phyloP scores from a whole-genome alignment of 345 rosid genomes.

The Alliaria petiolata region DNA sequence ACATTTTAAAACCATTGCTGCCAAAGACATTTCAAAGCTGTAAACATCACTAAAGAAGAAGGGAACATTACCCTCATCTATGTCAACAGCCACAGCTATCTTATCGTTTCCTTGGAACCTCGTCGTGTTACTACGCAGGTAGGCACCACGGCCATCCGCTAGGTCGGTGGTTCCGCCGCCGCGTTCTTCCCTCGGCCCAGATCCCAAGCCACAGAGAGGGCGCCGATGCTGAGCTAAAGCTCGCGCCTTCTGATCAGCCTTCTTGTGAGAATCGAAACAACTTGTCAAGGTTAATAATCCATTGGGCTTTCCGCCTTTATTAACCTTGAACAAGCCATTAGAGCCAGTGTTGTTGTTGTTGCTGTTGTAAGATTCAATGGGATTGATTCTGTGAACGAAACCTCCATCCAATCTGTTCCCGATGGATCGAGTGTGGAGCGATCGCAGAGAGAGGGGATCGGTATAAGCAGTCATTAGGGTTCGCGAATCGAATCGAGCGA shows the following conservation, averaged over 20 bases:
- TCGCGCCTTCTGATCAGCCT: slow-evolving; percentile 39
- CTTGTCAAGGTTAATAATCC: slow-evolving; percentile 38
- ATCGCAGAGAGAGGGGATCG: slow-evolving; percentile 27
- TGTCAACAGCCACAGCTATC: slow-evolving; percentile 85
- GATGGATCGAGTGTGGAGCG: slow-evolving; percentile 30
- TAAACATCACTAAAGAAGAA: neutral
- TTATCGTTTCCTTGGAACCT: slow-evolving; percentile 50
- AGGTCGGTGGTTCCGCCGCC: slow-evolving; percentile 30
- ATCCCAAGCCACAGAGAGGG: slow-evolving; percentile 40
- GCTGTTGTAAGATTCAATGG: slow-evolving; percentile 10
- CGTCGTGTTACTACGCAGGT: slow-evolving; percentile 40
- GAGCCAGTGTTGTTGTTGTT: neutral
- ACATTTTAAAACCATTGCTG: neutral
- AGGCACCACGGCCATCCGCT: slow-evolving; percentile 39
- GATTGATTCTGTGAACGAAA: slow-evolving; percentile 5
- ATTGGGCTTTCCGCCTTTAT: neutral
- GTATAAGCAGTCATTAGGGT: slow-evolving; percentile 34
- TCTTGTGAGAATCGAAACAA: slow-evolving; percentile 41
- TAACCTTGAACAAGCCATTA: slow-evolving; percentile 16
- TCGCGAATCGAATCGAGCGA: slow-evolving; percentile 29
- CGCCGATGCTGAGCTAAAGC: slow-evolving; percentile 43
- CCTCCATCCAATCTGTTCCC: neutral
- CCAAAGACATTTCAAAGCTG: neutral
- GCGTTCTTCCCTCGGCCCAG: slow-evolving; percentile 40
- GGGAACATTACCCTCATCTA: slow-evolving; percentile 69